A percentile compares a stretch with the other conserved stretches of the same genome.
These are phyloP conservation scores for Sambucus nigra DNA, from an alignment of 129 eudicot genomes.

Conservation along the genomic window DNA sequence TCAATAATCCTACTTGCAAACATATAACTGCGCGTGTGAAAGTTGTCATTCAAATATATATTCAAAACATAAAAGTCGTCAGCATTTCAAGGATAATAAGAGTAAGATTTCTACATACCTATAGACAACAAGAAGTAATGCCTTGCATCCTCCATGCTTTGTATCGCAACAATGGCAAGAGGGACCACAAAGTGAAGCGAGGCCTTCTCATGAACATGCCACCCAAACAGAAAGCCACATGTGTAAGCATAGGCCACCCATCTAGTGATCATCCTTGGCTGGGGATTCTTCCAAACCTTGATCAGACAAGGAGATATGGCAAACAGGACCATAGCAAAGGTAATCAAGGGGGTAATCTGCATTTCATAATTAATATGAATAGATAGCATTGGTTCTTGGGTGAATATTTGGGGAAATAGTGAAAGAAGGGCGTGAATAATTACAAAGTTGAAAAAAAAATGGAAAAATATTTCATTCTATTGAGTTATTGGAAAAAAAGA, in stretches of 20 bases:
- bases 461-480: too few relatives aligned
- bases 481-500: too few relatives aligned
- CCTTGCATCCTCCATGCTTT: conserved; percentile 64
- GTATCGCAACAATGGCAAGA: conserved; percentile 51
- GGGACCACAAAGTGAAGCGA: conserved; percentile 89
- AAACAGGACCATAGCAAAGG: conserved; percentile 54
- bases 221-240: conserved; percentile 91
- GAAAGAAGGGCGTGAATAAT: too few relatives aligned
- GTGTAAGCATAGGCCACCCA: conserved; percentile 92
- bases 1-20: too few relatives aligned
- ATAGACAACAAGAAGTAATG: conserved; percentile 75
- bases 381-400: neutral
- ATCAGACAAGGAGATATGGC: conserved; percentile 66
- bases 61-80: neutral
- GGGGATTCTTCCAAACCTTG: conserved; percentile 79
- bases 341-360: conserved; percentile 79
- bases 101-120: conserved; percentile 47
- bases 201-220: conserved; percentile 99
- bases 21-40: neutral
- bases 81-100: neutral
- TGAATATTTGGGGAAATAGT: neutral
- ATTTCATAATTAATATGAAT: conserved; percentile 3
- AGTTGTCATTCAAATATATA: neutral
- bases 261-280: conserved; percentile 69
- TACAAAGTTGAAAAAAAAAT: too few relatives aligned